These are phyloP conservation scores for Cardiospermum halicacabum DNA, from an alignment of 345 rosid genomes.

Conservation along the genomic window DNA sequence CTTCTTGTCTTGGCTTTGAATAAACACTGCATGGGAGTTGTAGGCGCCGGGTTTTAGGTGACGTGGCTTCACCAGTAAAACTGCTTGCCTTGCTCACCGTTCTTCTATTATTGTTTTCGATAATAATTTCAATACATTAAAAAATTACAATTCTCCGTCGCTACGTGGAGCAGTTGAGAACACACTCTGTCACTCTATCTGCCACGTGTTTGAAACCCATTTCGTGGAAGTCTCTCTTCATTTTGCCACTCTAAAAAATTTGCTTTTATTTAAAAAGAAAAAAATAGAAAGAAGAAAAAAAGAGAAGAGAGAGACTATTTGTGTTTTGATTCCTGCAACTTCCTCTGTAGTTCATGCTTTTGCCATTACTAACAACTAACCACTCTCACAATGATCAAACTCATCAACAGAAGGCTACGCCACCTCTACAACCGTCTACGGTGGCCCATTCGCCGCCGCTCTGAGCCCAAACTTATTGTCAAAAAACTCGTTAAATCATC, in stretches of 20 bases:
- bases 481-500: slow-evolving; percentile 33
- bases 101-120: slow-evolving; percentile 2
- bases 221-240: slow-evolving; percentile 26
- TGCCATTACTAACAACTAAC: background rate
- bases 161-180: slow-evolving; percentile 36
- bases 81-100: slow-evolving; percentile 14
- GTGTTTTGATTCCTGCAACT: slow-evolving; percentile 15
- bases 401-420: slow-evolving; percentile 42
- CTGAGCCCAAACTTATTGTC: slow-evolving; percentile 41
- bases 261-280: background rate
- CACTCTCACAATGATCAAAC: slow-evolving; percentile 40
- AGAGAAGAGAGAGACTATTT: too few relatives aligned
- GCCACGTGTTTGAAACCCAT: slow-evolving; percentile 46
- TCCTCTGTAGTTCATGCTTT: background rate
- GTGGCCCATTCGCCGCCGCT: slow-evolving; percentile 56
- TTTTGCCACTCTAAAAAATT: background rate
- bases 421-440: slow-evolving; percentile 57
- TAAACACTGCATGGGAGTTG: slow-evolving; percentile 38
- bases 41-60: slow-evolving; percentile 46
- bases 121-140: too few relatives aligned
- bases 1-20: too few relatives aligned
- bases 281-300: too few relatives aligned
- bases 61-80: slow-evolving; percentile 54
- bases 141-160: background rate
- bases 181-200: slow-evolving; percentile 8